phyloP scores from a whole-genome alignment of 192 early-diverging fungal species.

The Entomortierella lignicola region DNA sequence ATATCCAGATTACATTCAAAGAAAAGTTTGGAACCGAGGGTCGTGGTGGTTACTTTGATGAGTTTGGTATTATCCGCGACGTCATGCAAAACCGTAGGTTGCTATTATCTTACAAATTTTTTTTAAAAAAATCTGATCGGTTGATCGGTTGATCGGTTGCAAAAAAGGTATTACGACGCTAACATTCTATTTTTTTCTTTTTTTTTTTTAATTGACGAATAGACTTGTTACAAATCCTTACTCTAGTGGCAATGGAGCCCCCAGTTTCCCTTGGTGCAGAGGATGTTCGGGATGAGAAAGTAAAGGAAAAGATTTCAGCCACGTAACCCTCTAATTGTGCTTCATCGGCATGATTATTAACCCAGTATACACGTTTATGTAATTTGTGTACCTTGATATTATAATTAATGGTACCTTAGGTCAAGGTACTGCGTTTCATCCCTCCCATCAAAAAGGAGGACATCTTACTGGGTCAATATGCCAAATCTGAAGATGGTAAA shows the following conservation, averaged over 20 bases:
- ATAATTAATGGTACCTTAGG: constrained; percentile 25
- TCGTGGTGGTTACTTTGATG: constrained; percentile 98
- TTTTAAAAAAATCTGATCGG: too few species aligned
- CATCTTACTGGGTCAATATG: constrained; percentile 92
- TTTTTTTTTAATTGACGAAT: constrained; percentile 58
- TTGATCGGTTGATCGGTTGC: too few species aligned
- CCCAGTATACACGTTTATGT: neutral
- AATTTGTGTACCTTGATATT: neutral
- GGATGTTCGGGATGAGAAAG: constrained; percentile 96
- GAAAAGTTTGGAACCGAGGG: constrained; percentile 97
- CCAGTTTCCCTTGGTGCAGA: constrained; percentile 89
- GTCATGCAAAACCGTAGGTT: constrained; percentile 89
- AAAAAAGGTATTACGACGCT: neutral
- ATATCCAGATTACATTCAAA: constrained; percentile 98
- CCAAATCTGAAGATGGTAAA: constrained; percentile 78
- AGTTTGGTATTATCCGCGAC: constrained; percentile 98
- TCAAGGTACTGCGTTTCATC: constrained; percentile 84
- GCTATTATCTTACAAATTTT: too few species aligned
- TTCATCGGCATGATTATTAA: neutral
- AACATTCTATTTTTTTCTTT: constrained; percentile 5
- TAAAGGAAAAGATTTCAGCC: constrained; percentile 59
- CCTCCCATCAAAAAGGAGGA: constrained; percentile 83
- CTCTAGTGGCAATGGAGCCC: constrained; percentile 95
- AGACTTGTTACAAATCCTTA: constrained; percentile 93
- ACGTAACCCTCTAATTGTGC: neutral